Base-by-base conservation (phyloP, 2,329 filamentous ascomycete species). In the Colletotrichum chlorophyti region DNA sequence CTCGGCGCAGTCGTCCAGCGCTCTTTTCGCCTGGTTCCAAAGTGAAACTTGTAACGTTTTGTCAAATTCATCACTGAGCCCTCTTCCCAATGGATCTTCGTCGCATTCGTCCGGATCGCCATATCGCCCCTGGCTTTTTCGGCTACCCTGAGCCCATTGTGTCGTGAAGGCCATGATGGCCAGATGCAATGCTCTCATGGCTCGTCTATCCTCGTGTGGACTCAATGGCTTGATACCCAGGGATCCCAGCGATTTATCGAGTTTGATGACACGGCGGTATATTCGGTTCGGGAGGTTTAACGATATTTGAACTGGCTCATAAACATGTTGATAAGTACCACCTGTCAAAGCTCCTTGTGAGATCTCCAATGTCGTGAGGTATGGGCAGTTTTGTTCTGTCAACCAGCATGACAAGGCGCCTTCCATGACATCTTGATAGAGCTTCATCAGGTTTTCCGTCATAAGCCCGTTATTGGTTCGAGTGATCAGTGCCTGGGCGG, bases 361-460 rank as follows among this genome's bases (percentile, higher is more conserved):
- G 10, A 29, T 17, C 5, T 15, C 23, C 34, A 5, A 3, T 5
- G 38, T 31, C 5, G 3, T 3, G 2, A 59, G 11, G 63, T 83
- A 83, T 1, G 81, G 81, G 51, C 81, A 84, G 3, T 79, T 83
- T 42, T 75, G 72, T 59, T 83, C 81, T 0, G 79, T 81, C 15
- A 83, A 63, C 81, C 81, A 84, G 64, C 81, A 83, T 2, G 79
- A 78, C 6, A 83, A 67, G 11, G 77, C 79, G 63, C 82, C 78
- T 61, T 83, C 81, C 61, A 83, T 72, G 26, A 79, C 81, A 60
- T 83, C 80, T 62, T 83, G 81, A 64, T 83, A 84, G 29, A 83
- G 77, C 40, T 73, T 74, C 47, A 83, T 67, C 15, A 83, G 68
- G 12, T 69, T 74, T 35, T 77, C 71, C 1, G 75, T 75, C 53